Evolutionary conservation across 1,139 yeast species (phyloP).

Genomic region (Kluyveromyces sp.): DNA sequence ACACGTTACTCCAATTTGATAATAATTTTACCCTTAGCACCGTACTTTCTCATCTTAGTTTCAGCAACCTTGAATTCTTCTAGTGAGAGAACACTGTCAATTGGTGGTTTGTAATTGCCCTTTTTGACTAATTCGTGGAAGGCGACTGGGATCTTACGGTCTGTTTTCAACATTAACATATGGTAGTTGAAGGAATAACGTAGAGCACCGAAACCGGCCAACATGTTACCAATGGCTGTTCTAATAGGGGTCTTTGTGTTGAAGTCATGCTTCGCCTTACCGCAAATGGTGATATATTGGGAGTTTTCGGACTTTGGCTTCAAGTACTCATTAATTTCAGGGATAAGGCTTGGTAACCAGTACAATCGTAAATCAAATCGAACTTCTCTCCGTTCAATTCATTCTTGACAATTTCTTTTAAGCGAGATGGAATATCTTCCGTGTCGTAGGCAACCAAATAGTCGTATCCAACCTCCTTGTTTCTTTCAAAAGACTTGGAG

Average conservation of each 20-base stretch:
- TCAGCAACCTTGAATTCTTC: conserved; percentile 45
- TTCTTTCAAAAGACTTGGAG: conserved; percentile 34
- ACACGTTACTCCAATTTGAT: conserved; percentile 23
- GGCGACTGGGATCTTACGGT: conserved; percentile 27
- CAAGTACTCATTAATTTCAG: conserved; percentile 32
- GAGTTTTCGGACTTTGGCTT: conserved; percentile 36
- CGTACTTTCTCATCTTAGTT: conserved; percentile 38
- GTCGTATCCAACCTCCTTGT: conserved; percentile 46
- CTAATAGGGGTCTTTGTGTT: conserved; percentile 19
- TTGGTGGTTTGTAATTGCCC: conserved; percentile 37
- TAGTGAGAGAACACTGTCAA: conserved; percentile 49
- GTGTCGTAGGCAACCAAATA: conserved; percentile 44
- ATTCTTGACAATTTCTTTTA: conserved; percentile 30
- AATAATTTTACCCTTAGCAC: conserved; percentile 59
- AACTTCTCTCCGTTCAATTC: conserved; percentile 33
- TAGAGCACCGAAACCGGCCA: neutral
- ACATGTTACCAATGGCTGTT: conserved; percentile 16
- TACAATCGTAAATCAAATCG: conserved; percentile 42
- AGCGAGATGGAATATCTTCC: conserved; percentile 28
- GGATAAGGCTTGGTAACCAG: conserved; percentile 37
- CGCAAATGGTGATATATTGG: conserved; percentile 44
- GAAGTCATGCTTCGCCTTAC: conserved; percentile 36
- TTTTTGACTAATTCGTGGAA: conserved; percentile 35
- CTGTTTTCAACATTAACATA: conserved; percentile 16
- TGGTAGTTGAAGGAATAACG: conserved; percentile 23